Base-by-base conservation (phyloP, 2,329 filamentous ascomycete species). In the Cladosporium colombiae region DNA sequence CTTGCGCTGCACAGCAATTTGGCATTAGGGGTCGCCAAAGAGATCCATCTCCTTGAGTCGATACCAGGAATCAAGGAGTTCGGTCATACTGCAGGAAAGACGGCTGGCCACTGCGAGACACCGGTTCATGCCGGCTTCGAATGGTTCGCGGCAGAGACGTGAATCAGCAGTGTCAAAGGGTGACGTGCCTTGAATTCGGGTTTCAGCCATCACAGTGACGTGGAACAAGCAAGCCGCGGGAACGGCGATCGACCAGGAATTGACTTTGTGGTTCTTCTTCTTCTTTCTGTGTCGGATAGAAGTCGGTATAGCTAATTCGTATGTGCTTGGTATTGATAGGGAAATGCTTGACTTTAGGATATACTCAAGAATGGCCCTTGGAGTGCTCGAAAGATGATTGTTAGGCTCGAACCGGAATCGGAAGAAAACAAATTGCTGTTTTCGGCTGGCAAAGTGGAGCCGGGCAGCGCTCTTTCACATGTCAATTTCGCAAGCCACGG, bases 381-480 rank as follows among this genome's bases (percentile, higher is more conserved):
- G 3, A 13, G 5, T 44, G 37, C 21, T 50, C 11, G 2, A 7
- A 3, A 49, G 44, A 49, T 21, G 11, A 25, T n/a, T n/a, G 27
- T 14, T 31, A 33, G 49, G 23, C 49, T 27, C n/a, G 55, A 27
- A 57, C 11, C 55, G 31, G 14, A 27, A 35, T 13, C 10, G 2
- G 27, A 57, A 27, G 13, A 49, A 60, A 60, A 60, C 40, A 60
- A 31, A 49, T 49, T 60, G 44, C 57, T 40, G 40, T 49, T 60
- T 49, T 33, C 40, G 44, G 57, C 25, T 31, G 57, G 10, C 29
- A 46, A 60, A 60, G 57, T 60, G 57, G 57, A 40, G 57, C 57
- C 13, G 56, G 56, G 18, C 44, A 58, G 56, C 35, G 57, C 37
- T 60, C 57, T 60, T 49, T 60, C 57, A 60, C 57, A 60, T 60